phyloP scores from a whole-genome alignment of 768 basidiomycete genomes.

The Russula griseocarnosa region DNA sequence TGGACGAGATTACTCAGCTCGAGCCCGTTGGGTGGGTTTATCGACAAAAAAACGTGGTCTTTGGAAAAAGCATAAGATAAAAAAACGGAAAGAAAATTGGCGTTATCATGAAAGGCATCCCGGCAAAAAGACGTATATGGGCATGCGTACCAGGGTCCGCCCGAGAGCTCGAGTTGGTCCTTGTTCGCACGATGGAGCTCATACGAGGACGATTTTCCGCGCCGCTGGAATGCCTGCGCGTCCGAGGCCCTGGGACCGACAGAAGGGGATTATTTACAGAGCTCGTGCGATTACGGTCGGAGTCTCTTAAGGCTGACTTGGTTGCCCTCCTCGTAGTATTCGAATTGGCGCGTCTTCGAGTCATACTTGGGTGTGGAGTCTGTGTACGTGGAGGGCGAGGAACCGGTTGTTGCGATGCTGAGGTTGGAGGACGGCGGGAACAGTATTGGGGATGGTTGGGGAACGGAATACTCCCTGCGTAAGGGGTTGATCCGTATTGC shows the following conservation, averaged over 20 bases:
- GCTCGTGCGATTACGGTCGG: conserved; percentile 26
- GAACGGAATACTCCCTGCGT: conserved; percentile 11
- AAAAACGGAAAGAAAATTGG: background rate
- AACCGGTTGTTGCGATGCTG: conserved; percentile 3
- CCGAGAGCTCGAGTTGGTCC: conserved; percentile 36
- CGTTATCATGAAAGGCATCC: conserved; percentile 6
- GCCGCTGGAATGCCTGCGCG: conserved; percentile 43
- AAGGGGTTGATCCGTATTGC: conserved; percentile 22
- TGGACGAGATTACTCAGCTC: conserved; percentile 44
- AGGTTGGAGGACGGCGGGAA: conserved; percentile 15
- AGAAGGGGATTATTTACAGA: conserved; percentile 28
- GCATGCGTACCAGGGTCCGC: conserved; percentile 32
- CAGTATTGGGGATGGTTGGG: conserved; percentile 20
- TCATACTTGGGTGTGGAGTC: conserved; percentile 32
- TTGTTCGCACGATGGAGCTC: conserved; percentile 35
- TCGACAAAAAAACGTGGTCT: conserved; percentile 74
- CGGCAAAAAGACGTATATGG: background rate
- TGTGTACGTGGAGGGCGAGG: conserved; percentile 23
- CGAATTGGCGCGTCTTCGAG: conserved; percentile 37
- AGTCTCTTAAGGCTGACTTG: conserved; percentile 59
- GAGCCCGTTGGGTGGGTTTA: conserved; percentile 62
- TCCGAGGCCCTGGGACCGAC: conserved; percentile 31
- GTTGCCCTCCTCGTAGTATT: conserved; percentile 32
- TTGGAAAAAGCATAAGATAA: background rate
- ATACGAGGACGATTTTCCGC: conserved; percentile 30